Evolutionary conservation across 2,329 filamentous ascomycete genomes (phyloP).

Genomic region (Whalleya microplaca): DNA sequence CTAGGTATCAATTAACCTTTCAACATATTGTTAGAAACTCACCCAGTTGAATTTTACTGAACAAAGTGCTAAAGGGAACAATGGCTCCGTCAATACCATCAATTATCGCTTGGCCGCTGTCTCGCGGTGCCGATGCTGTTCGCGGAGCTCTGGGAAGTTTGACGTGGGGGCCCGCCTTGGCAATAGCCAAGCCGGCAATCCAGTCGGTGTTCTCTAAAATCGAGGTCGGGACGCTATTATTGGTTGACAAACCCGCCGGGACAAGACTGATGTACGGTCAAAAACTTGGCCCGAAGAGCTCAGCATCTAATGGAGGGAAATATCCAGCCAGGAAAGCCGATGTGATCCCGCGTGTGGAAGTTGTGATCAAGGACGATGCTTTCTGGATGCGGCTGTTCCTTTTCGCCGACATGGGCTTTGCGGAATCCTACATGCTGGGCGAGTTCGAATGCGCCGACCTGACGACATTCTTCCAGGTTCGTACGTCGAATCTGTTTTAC

Average conservation of each 20-base stretch:
- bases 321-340: constrained; percentile 40
- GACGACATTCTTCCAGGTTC: constrained; percentile 68
- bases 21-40: not conserved
- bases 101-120: constrained; percentile 43
- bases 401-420: constrained; percentile 77
- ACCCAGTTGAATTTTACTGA: not conserved
- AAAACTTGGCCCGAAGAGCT: constrained; percentile 44
- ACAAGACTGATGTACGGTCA: constrained; percentile 50
- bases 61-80: not conserved
- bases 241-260: constrained; percentile 51
- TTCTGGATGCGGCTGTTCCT: constrained; percentile 73
- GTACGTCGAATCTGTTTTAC: constrained; percentile 10
- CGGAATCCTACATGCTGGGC: constrained; percentile 73
- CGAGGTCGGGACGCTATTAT: constrained; percentile 50
- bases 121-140: constrained; percentile 44
- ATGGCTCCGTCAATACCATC: constrained; percentile 44
- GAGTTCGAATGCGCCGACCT: constrained; percentile 70
- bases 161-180: constrained; percentile 52
- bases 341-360: constrained; percentile 50
- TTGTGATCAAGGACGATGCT: constrained; percentile 65
- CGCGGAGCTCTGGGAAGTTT: constrained; percentile 48
- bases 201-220: constrained; percentile 51
- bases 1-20: not conserved
- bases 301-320: constrained; percentile 40
- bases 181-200: constrained; percentile 50